Base-by-base conservation (phyloP, 805 yeast genomes). In the Candida coquimbonensis region DNA sequence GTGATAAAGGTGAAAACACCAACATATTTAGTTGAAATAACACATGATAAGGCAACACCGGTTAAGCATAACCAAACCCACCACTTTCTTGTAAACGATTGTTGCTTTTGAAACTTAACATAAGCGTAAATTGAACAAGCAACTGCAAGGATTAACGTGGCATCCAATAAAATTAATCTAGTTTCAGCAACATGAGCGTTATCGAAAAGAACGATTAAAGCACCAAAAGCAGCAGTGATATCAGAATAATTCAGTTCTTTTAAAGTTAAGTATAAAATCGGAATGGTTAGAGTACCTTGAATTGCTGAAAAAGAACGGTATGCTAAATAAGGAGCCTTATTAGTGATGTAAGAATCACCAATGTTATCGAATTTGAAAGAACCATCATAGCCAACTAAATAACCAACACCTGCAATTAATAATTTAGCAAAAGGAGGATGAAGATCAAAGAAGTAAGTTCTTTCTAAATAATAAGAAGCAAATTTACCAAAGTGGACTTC, bases 381-480 rank as follows among this genome's bases (percentile, higher is more conserved):
- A n/a, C 99, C 99, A 59, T 84, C 81, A 64, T 87, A 93, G 3
- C 97, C 96, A 43, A 83, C 80, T 24, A 93, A 57, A 73, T 83
- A 88, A 38, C 99, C 99, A 36, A 83, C 87, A 48, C 81, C 74
- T 0, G 98, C 98, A 66, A 91, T 87, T 54, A 90, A 72, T 63
- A 93, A 73, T 64, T 93, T 93, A 45, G 96, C 99, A 65, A 93
- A 87, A 21, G 99, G 99, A 9, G 99, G 99, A 67, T 93, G 99
- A 43, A 93, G 80, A 67, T 93, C 99, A 60, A 93, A 93, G 65
- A 88, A 93, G 65, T 87, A 93, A 0, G 96, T 84, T 51, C 96
- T 75, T 65, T 91, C 86, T 49, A 91, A 68, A 65, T 91, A 91
- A 66, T 85, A 83, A 2, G 88, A 78, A 8, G 91, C 91, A 63